Base-by-base conservation (phyloP, 192 early-diverging fungal species). In the Gamsiella multidivaricata region DNA sequence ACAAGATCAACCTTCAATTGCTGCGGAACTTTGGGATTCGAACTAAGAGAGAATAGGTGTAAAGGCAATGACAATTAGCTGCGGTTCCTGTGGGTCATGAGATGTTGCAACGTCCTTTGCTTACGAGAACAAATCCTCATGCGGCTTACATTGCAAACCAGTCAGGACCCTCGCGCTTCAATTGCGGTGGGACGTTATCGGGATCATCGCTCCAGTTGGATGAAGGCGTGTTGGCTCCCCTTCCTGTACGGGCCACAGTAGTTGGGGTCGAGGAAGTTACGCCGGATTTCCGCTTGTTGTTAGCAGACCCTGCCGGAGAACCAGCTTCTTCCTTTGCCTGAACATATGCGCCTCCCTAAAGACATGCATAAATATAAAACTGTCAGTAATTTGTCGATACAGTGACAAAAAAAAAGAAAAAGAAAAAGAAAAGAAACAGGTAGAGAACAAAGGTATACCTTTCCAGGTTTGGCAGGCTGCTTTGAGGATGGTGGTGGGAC, bases 101-200 rank as follows among this genome's bases (percentile, higher is more conserved):
- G 15, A 3, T 46, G 23, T 6, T 17, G 15, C 46, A 47, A 47
- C 5, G 49, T n/a, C n/a, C n/a, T n/a, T n/a, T n/a, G n/a, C n/a
- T n/a, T n/a, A n/a, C n/a, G n/a, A n/a, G n/a, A n/a, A n/a, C n/a
- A 39, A 39, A 39, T 12, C 37, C 37, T 39, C 37, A 39, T 12
- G 12, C 20, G 26, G 75, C 84, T 63, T 83, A 88, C 87, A 97
- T 86, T 26, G 92, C 95, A 82, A 93, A 90, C 94, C 95, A 97
- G 83, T 97, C 96, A 0, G 79, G 54, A 43, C 93, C 93, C 79
- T 95, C 94, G 42, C 87, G 90, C 80, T 93, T 94, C 70, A 91
- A 37, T 56, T 87, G 88, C 8, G 89, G 73, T 3, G 92, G 93
- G 18, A 93, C 89, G 23, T 82, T 88, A 34, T 94, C 93, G 4